Percentiles rank a stretch among this genome's conserved stretches.
phyloP scores from a whole-genome alignment of 805 yeast genomes.

The Zygosaccharomyces bailii region DNA sequence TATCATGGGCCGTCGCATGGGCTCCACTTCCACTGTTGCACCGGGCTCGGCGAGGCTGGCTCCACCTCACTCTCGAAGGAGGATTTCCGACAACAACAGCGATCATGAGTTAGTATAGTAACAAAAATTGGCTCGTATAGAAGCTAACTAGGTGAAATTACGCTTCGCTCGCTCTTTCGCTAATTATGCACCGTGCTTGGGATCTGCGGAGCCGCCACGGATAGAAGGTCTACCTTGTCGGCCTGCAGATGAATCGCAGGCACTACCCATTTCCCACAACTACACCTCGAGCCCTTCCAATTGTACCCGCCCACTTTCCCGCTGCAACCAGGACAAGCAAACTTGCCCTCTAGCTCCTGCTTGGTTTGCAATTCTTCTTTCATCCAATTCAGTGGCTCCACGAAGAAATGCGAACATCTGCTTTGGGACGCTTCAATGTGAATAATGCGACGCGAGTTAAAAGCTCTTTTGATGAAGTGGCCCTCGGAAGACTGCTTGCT shows the following conservation, averaged over 20 bases:
- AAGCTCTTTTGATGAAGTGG: constrained; percentile 61
- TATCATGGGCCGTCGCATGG: constrained; percentile 9
- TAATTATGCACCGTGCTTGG: neutral
- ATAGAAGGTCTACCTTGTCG: constrained; percentile 72
- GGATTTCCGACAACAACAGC: constrained; percentile 12
- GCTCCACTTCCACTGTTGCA: constrained; percentile 16
- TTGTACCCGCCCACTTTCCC: constrained; percentile 86
- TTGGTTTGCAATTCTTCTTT: constrained; percentile 60
- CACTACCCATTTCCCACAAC: constrained; percentile 93
- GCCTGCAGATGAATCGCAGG: constrained; percentile 84
- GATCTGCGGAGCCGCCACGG: constrained; percentile 11
- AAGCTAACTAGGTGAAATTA: too few species aligned
- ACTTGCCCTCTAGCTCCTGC: constrained; percentile 82
- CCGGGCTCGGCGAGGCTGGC: constrained; percentile 10
- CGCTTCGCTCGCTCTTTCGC: neutral
- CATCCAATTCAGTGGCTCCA: constrained; percentile 95
- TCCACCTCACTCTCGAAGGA: constrained; percentile 9
- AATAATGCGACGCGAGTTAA: constrained; percentile 56
- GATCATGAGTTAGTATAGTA: constrained; percentile 9
- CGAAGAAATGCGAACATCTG: constrained; percentile 77
- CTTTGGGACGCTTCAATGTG: constrained; percentile 54
- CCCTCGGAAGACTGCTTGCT: constrained; percentile 61
- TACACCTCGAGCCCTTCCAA: constrained; percentile 93
- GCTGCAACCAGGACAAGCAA: constrained; percentile 78
- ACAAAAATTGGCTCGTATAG: too few species aligned